These are phyloP conservation scores for Zymoseptoria crescenta DNA, from an alignment of 2,329 filamentous ascomycete species.

Conservation along the genomic window DNA sequence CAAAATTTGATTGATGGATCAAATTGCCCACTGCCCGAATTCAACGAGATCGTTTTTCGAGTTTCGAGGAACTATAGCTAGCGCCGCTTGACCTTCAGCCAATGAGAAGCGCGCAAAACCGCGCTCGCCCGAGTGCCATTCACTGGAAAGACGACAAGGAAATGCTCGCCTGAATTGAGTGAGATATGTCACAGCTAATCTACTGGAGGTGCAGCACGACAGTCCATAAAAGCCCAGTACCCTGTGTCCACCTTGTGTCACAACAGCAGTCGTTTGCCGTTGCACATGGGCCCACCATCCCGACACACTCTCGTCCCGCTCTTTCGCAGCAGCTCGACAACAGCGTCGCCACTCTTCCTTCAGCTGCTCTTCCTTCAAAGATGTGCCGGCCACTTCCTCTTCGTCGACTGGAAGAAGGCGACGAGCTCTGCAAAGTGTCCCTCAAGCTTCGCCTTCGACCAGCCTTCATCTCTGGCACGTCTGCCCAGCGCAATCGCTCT, in stretches of 20 bases:
- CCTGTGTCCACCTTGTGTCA: no score
- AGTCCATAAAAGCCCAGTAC: no score
- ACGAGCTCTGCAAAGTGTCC: conserved; percentile 5
- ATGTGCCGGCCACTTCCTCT: not conserved
- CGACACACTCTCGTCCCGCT: no score
- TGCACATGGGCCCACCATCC: no score
- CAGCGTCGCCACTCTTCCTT: not conserved
- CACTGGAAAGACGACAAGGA: no score
- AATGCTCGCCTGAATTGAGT: no score
- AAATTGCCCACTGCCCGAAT: not conserved
- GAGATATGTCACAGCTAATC: no score
- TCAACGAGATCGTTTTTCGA: not conserved
- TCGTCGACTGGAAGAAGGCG: not conserved
- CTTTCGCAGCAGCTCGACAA: not conserved
- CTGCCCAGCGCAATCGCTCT: conserved; percentile 5
- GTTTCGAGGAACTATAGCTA: not conserved
- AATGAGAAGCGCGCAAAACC: not conserved
- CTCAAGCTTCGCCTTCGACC: conserved; percentile 5
- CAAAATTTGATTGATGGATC: not conserved
- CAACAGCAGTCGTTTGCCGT: no score
- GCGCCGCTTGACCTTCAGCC: not conserved
- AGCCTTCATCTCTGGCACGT: conserved; percentile 8
- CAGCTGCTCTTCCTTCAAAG: not conserved
- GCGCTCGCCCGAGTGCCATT: not conserved
- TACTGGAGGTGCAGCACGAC: no score